Base-by-base conservation (phyloP, 176 grass and related monocot genomes). In the Phoenix dactylifera region DNA sequence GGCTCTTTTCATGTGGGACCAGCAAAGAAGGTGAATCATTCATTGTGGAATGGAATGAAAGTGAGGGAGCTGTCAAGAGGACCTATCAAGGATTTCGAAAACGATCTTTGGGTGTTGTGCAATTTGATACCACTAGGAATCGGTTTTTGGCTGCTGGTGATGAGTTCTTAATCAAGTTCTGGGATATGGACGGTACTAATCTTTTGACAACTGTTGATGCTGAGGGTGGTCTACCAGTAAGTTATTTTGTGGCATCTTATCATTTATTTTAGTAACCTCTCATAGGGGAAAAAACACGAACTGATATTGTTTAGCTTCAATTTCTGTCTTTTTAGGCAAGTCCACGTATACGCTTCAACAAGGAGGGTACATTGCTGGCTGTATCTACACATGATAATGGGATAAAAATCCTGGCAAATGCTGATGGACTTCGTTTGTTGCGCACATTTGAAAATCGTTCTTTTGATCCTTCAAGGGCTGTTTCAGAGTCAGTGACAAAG, bases 41-140 rank as follows among this genome's bases (percentile, higher is more conserved):
- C 65, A 76, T 98, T 69, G 93, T 98, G 61, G 93, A 98, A 71
- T 98, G 93, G 93, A 98, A 98, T 85, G 93, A 98, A 68, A 98
- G 84, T 22, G 93, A 98, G 77, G 93, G 93, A 72, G 84, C 87
- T 7, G 87, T 98, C 32, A 98, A 98, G 70, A 88, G 93, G 76
- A 98, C 93, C 64, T 98, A 98, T 51, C 87, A 85, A 59, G 93
- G 93, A 59, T 98, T 98, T 56, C 79, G 87, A 52, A 92, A 91
- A 81, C 65, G 87, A 49, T 98, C 94, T 54, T 72, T 78, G 60
- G 94, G 88, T 64, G 94, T 98, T 64, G 88, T 98, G 23, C 94
- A 98, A 73, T 98, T 98, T 5, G 94, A 98, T 83, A 98, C 94
- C 24, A 98, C 94, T 15, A 76, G 77, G 19, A 98, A 89, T 68